A percentile compares a stretch with the other conserved stretches of the same genome.
These are phyloP conservation scores for Cercospora zeae-maydis DNA, from an alignment of 2,329 filamentous ascomycete species.

Conservation along the genomic window DNA sequence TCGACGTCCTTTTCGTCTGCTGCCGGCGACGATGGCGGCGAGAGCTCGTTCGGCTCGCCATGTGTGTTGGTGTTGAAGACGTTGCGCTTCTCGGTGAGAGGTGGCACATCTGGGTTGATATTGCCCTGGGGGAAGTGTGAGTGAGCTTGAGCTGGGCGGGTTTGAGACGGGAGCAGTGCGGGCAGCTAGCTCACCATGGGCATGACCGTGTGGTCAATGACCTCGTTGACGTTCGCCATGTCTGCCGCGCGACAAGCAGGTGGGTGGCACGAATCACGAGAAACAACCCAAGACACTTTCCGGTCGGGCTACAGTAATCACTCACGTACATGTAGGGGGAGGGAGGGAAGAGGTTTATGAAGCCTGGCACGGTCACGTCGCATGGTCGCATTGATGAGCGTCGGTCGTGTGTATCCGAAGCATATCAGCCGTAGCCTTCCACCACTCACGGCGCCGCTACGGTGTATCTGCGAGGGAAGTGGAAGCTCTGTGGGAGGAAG, in stretches of 20 bases:
- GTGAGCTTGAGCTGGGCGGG: too few species aligned
- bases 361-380: constrained; percentile 10
- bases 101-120: constrained; percentile 33
- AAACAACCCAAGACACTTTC: too few species aligned
- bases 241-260: constrained; percentile 16
- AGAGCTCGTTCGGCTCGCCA: constrained; percentile 3
- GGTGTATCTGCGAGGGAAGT: constrained; percentile 3
- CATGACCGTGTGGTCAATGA: constrained; percentile 35
- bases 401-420: constrained; percentile 5
- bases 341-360: neutral
- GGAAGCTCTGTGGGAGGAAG: constrained; percentile 12
- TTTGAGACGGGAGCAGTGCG: too few species aligned
- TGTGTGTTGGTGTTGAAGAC: constrained; percentile 33
- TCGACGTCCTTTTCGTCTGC: constrained; percentile 30
- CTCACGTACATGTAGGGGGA: too few species aligned
- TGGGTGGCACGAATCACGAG: neutral
- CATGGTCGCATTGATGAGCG: constrained; percentile 17
- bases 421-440: neutral
- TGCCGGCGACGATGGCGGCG: constrained; percentile 1
- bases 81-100: constrained; percentile 39
- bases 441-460: neutral
- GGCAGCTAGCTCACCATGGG: constrained; percentile 31
- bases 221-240: constrained; percentile 34
- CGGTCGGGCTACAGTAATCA: too few species aligned
- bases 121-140: constrained; percentile 18